phyloP scores from a whole-genome alignment of 2,329 filamentous ascomycete genomes.

The Trichoderma endophyticum region DNA sequence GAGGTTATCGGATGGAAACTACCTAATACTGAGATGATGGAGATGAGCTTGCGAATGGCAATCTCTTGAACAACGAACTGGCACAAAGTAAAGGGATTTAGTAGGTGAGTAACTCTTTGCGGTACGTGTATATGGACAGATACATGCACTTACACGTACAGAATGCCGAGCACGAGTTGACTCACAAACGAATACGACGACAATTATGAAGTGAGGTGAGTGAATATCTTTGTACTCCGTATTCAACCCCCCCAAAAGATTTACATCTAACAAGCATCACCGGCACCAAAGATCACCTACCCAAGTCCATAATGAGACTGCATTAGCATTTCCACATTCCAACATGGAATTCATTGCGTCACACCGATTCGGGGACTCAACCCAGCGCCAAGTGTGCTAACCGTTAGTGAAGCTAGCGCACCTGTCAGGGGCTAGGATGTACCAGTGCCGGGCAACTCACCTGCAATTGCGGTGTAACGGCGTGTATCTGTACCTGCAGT shows the following conservation, averaged over 20 bases:
- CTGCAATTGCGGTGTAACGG: background rate
- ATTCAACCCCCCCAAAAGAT: background rate
- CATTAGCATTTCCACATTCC: background rate
- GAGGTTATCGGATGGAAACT: background rate
- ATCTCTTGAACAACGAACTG: background rate
- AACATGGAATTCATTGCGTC: background rate
- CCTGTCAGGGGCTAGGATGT: background rate
- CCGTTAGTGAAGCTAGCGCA: background rate
- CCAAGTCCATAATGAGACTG: background rate
- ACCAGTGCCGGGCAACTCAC: background rate
- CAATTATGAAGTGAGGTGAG: rapidly evolving
- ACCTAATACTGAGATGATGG: background rate
- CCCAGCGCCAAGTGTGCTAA: background rate
- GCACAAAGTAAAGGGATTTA: background rate
- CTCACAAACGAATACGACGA: background rate
- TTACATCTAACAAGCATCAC: background rate
- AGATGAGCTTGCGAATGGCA: background rate
- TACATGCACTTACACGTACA: background rate
- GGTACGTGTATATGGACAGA: background rate
- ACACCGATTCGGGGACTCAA: background rate
- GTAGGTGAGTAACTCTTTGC: no score
- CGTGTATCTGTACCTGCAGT: background rate
- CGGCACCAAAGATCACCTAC: background rate
- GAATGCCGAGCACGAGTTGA: background rate
- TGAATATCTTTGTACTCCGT: background rate